Conservation (phyloP, 768 basidiomycete species). For the Phylloporus arenicola region DNA sequence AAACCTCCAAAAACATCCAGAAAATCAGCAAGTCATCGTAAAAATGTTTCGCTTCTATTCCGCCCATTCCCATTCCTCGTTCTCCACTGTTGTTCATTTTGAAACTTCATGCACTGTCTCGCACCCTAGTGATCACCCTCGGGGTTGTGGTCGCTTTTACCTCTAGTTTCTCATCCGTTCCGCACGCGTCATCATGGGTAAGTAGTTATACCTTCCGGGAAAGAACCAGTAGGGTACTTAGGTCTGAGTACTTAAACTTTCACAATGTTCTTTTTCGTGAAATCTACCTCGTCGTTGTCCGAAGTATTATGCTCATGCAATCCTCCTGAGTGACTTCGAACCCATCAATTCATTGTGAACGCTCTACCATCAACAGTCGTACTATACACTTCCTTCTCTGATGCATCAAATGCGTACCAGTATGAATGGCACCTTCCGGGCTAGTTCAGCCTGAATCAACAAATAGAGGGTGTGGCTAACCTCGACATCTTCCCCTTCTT, state of each 20-base stretch:
- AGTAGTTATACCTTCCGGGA: conserved; percentile 34
- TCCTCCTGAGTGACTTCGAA: not conserved
- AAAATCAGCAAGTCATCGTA: conserved; percentile 34
- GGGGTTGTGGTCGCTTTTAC: conserved; percentile 20
- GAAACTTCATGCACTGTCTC: conserved; percentile 5
- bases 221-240: conserved; percentile 12
- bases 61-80: conserved; percentile 28
- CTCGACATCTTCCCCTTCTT: conserved; percentile 93
- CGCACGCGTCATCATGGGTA: conserved; percentile 34
- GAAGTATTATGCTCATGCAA: not conserved
- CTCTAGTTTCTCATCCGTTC: conserved; percentile 21
- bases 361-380: conserved; percentile 7
- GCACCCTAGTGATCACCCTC: not conserved
- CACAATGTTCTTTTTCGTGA: not conserved
- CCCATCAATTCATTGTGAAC: not conserved
- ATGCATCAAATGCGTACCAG: conserved; percentile 55
- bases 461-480: conserved; percentile 34
- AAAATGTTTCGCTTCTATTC: conserved; percentile 43
- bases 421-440: conserved; percentile 71
- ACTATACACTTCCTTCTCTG: not conserved
- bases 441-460: conserved; percentile 1
- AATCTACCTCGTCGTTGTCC: too few relatives aligned
- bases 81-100: conserved; percentile 15
- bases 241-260: conserved; percentile 15
- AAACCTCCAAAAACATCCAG: conserved; percentile 36